Evolutionary conservation across 345 rosid species (phyloP), one percentile per base, ranked within the genome.

Genomic region (Citrus maxima): DNA sequence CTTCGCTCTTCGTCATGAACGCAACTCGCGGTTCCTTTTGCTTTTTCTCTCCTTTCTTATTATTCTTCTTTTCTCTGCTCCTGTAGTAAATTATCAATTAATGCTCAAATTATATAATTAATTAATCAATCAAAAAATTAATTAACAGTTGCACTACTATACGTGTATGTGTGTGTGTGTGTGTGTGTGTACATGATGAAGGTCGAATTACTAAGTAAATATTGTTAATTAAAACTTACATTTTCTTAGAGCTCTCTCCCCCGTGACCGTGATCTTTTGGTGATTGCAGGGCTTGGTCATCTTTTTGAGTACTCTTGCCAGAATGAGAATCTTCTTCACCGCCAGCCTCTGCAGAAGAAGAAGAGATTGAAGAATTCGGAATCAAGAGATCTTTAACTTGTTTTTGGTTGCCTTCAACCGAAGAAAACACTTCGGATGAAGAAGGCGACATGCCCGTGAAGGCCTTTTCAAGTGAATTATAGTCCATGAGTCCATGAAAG

Each of bases 1-100:
- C 87, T 69, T 93, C 97, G 54, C 93, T 93, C 85, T 86, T 91
- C 37, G 97, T 93, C 97, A 93, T 84, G 86, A 93, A 93, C 32
- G 97, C 93, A 84, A 89, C 85, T 78, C 95, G 86, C 27, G 95
- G 93, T 70, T 90, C 94, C 78, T 82, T 89, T 77, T 88, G 84
- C 80, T 80, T 88, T 73, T 89, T 93, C 72, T 87, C 93, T 62
- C 65, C 90, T 51, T 86, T 88, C 82, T 89, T 72, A 4, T 21
- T 54, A 54, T 5, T 54, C 6, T 16, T 85, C 82, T 89, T 89
- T 21, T 84, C 80, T 84, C 88, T 90, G 77, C 72, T 84, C 35
- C 95, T 90, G 59, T 54, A 72, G 18, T 30, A 64, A 14, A 60
- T 16, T 51, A 79, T 64, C n/a, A 49, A 46, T 46, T 46, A 46